Conservation (phyloP, 1,139 yeast genomes). For the Suhomyces guaymorum region DNA sequence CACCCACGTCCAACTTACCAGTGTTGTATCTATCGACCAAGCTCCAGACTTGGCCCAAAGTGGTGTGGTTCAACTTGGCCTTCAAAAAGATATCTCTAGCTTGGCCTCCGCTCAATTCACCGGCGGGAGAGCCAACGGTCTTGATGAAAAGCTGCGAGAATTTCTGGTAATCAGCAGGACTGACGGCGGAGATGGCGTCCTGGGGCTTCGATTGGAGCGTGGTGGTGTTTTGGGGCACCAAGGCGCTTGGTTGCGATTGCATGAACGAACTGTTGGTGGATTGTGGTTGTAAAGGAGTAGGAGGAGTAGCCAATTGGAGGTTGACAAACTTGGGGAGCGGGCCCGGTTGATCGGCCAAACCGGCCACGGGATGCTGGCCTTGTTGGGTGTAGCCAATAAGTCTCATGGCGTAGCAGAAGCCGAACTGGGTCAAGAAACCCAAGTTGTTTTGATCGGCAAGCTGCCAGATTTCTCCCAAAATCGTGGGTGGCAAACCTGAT, state of each 20-base stretch:
- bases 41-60: conserved; percentile 86
- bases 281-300: conserved; percentile 31
- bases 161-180: conserved; percentile 64
- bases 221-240: conserved; percentile 38
- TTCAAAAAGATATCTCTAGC: conserved; percentile 87
- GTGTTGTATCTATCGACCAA: conserved; percentile 74
- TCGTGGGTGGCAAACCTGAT: conserved; percentile 76
- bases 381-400: conserved; percentile 85
- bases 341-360: conserved; percentile 55
- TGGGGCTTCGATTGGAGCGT: conserved; percentile 34
- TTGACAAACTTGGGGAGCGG: conserved; percentile 58
- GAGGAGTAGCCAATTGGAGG: conserved; percentile 25
- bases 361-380: conserved; percentile 57
- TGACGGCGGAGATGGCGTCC: conserved; percentile 59
- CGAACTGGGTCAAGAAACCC: conserved; percentile 81
- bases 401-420: conserved; percentile 85
- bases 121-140: conserved; percentile 57
- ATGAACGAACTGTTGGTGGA: conserved; percentile 45
- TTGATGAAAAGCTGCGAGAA: conserved; percentile 75
- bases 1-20: conserved; percentile 71
- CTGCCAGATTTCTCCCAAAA: conserved; percentile 92
- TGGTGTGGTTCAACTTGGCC: conserved; percentile 75
- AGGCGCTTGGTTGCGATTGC: conserved; percentile 49
- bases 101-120: conserved; percentile 62
- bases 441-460: conserved; percentile 80